Base-by-base conservation (phyloP, 1,284 basidiomycete genomes). In the Sanghuangporus sanghuang region DNA sequence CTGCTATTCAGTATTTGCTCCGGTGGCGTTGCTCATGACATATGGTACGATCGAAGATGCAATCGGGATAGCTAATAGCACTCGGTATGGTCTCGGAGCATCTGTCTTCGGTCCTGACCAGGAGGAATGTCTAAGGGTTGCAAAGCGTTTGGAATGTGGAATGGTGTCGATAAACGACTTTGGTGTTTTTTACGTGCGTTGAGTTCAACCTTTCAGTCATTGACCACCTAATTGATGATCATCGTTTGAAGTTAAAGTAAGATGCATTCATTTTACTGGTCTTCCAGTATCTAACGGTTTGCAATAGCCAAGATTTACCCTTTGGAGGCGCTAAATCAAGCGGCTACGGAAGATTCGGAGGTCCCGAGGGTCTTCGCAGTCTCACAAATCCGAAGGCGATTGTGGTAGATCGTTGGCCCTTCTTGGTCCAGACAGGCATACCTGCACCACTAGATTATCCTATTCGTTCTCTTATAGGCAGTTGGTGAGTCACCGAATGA, bases 101-200 rank as follows among this genome's bases (percentile, higher is more conserved):
- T 92, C 92, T 63, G 93, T 99, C n/a, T 98, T 96, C 72, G 96
- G 96, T 8, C 87, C 87, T 11, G 84, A 90, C 70, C 85, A 90
- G 71, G 79, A 81, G 36, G 78, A 90, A 53, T 95, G 93, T 71
- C 69, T 90, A 59, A 79, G 86, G 60, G 89, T 98, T 11, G 94
- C 95, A 16, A 84, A 86, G 63, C 76, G 80, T 57, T 76, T 98
- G 55, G 84, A 96, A 64, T 95, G 93, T 68, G 96, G 96, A 46
- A 98, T 99, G 96, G 95, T 98, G 8, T 90, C 95, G 42, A 83
- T 98, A 70, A 98, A 98, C 71, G 95, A 96, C 76, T 97, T 92
- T 74, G 95, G 88, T 23, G 91, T 95, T 2, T 95, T 91, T 77
- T 98, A 98, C 74, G 89, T 92, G 69, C 77, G 89, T 79, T 53